Evolutionary conservation across 2,329 filamentous ascomycete genomes (phyloP), one percentile per base, ranked within the genome.

Genomic region (Raffaelea arxii): DNA sequence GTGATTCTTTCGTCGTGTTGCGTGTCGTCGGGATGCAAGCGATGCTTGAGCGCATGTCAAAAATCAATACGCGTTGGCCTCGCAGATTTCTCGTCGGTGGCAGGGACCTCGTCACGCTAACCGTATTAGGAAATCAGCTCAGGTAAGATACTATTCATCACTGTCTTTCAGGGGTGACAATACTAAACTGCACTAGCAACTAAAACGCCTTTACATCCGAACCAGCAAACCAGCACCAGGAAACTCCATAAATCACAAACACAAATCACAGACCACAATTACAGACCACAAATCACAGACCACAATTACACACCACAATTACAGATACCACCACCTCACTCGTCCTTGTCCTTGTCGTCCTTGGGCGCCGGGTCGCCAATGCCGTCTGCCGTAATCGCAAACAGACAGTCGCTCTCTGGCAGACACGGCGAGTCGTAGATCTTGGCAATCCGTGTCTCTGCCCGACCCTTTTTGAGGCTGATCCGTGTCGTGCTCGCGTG

Each of bases 391-490:
- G 87, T 88, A 62, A 98, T 98, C 41, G 92, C 91, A 67, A 98
- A 98, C 56, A 97, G 68, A 61, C 88, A 94, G 64, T 98, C 94
- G 58, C 88, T 94, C 68, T 98, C 92, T 0, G 92, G 92, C 53
- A 98, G 70, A 65, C 92, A 98, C 2, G 92, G 92, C 57, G 90
- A 97, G 67, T 98, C 94, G 62, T 98, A 98, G 52, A 98, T 98
- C 74, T 97, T 98, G 70, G 92, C 95, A 55, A 98, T 87, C 70
- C 92, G 80, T 21, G 92, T 98, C 72, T 98, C 92, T 25, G 78
- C 92, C 46, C 92, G 77, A 2, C 92, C 94, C 66, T 98, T 98
- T 71, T 95, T 96, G 61, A 98, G 65, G 59, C 89, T 96, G 57
- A 98, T 76, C 59, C 92, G 77, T 2, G 92, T 98, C 2, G 92